Evolutionary conservation across 2,329 filamentous ascomycete species (phyloP), one percentile per base, ranked within the genome.

Genomic region (Leptographium radiaticola): DNA sequence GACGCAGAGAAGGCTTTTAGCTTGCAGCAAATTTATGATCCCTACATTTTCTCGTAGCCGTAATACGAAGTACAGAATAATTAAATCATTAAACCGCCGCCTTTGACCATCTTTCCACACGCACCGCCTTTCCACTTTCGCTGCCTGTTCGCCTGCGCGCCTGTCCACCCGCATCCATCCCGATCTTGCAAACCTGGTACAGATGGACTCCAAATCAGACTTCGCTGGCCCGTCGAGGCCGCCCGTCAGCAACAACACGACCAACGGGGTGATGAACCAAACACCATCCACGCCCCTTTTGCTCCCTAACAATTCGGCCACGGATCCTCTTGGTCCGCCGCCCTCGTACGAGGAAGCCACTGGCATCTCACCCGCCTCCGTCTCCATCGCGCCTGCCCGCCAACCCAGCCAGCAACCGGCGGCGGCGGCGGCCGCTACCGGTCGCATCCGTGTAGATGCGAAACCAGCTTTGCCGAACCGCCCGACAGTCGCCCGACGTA

Each of bases 311-410:
- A 43, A 16, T 34, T 5, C 30, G 12, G 18, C 40, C 12, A 7
- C 45, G 46, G n/a, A 39, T 0, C 55, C 56, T 25, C 54, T 57
- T 20, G 58, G 39, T n/a, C 57, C 57, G 4, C 58, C 58, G 10
- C 58, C 58, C 18, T 56, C 56, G 7, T 59, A 59, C 54, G 58
- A 59, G 47, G 58, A 59, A 42, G 58, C 58, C 38, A 54, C 40
- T 15, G 58, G 55, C 43, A 54, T 57, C 31, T 42, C 50, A 7
- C 43, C 36, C 2, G 1, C 33, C 15, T 36, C 30, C 2, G 8
- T 45, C 6, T 20, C 36, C 2, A 10, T 34, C 6, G 4, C 6
- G 1, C 20, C 44, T 42, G 2, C n/a, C 34, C 34, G 15, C 9
- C 43, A 42, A 12, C 39, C 10, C 4, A 30, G 38, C 5, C 49